Evolutionary conservation across 179 eudicot species (phyloP), one percentile per base, ranked within the genome.

Genomic region (Silene coronaria): DNA sequence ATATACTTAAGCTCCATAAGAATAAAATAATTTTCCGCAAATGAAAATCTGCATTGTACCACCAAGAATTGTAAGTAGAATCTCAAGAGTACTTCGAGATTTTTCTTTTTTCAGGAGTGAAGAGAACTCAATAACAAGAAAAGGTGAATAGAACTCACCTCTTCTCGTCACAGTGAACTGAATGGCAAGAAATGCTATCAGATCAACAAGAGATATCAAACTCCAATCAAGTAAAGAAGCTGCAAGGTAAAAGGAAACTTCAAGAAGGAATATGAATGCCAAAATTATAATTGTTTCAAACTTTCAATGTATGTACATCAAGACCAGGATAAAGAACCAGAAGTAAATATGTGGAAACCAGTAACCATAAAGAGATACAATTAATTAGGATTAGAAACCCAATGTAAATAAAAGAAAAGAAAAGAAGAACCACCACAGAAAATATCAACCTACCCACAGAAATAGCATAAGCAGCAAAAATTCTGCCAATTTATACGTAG

Each of bases 141-240:
- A 71, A 61, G 51, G 70, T 67, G 72, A 67, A 28, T 30, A 38
- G 59, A 75, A 77, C 83, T 79, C 75, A 89, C 99, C 97, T 87
- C 86, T 86, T 88, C 89, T 87, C 30, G 88, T 89, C 74, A 86
- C 77, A 82, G 78, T 81, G 66, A 81, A 86, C 61, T 85, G 90
- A 80, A 95, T 81, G 53, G 86, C 75, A 69, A 95, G 89, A 84
- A 89, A 95, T 72, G 89, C 89, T 71, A 88, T 77, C 85, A 95
- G 82, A 85, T 92, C 84, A 74, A 91, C 86, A 51, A 92, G 85
- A 77, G 91, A 89, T 67, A 89, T 84, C 77, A 95, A 80, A 85
- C 97, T 92, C 97, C 99, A 95, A 81, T 92, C 85, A 75, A 88
- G 83, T 63, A 92, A 82, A 62, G 97, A 86, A 85, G 90, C 97